Evolutionary conservation across 768 basidiomycete species (phyloP), one percentile per base, ranked within the genome.

Genomic region (Panaeolus papilionaceus): DNA sequence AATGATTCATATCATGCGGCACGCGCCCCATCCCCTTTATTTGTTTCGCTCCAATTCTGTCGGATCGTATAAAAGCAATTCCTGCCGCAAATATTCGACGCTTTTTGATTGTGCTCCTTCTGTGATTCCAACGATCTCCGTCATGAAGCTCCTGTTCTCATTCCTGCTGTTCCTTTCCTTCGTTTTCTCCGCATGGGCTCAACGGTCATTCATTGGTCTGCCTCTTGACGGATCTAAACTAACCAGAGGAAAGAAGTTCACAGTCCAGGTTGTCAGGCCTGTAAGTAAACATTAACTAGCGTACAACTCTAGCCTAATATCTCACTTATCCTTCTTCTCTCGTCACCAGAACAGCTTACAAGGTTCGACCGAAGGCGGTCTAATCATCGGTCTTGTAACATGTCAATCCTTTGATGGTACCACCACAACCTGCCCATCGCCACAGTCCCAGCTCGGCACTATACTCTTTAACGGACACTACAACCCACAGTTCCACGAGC

Each of bases 301-400:
- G 11, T 14, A 5, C 28, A 14, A 33, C 54, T 51, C n/a, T 51
- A 20, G 9, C 23, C 23, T 26, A 51, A 23, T 23, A 23, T 23
- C 23, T 23, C 23, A 23, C n/a, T 11, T 7, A 23, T 14, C 2
- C 16, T 42, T 44, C 11, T 16, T 18, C 5, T 16, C 12, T 44
- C 16, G 28, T n/a, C 12, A 28, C 11, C 47, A 64, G 64, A 64
- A 64, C 23, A 51, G 64, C 20, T 8, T 47, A 11, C 47, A 45
- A 64, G 64, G 64, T 28, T 64, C 64, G 18, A 64, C 47, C n/a
- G 64, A 64, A 51, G 64, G n/a, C 11, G 64, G 64, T 9, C 45
- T 64, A 28, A 51, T 51, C 28, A 64, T 64, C 18, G 64, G 64
- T 8, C 26, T 64, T 4, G 42, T 51, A 18, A n/a, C 28, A 51